Base-by-base conservation (phyloP, 345 rosid species). In the Populus davidiana region DNA sequence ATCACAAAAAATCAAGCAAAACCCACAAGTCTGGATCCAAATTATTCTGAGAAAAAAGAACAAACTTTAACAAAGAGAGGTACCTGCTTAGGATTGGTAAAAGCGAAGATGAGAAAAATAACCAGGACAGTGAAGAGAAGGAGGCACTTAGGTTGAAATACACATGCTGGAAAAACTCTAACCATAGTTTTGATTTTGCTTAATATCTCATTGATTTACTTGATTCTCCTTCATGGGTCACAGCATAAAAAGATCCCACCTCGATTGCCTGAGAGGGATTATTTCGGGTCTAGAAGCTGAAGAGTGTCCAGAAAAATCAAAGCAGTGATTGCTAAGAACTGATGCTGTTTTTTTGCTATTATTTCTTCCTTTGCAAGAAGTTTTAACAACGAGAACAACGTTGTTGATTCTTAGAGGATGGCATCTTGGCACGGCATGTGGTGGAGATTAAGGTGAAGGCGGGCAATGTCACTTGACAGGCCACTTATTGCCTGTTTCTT, bases 111-210 rank as follows among this genome's bases (percentile, higher is more conserved):
- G 88, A 95, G 82, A 39, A 91, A 77, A 79, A 90, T 47, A 21
- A 80, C 74, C 66, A 91, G 59, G 74, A 82, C 81, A 69, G 83
- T 41, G 80, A 88, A 81, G 75, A 91, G 86, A 49, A 90, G 82
- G 70, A 91, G 85, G 83, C 80, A 85, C 79, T 90, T 88, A 8
- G 95, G 94, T 59, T 90, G 93, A 39, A 80, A n/a, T 82, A 83
- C 36, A 83, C 91, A 84, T 80, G 74, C 69, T 72, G 90, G 86
- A 84, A 93, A 89, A 83, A 78, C 91, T 76, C 92, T 89, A 67
- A 90, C 89, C 93, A 87, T 91, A 76, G 73, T 81, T 75, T 69
- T 25, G 52, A 23, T 13, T 10, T 39, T 20, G 14, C 39, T 73
- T 36, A 5, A 44, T 8, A 39, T 67, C 64, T 61, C 76, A 73